A percentile compares a stretch with the other conserved stretches of the same genome.
Evolutionary conservation across 306 rosid genomes (phyloP).

Genomic region (Alnus glutinosa): DNA sequence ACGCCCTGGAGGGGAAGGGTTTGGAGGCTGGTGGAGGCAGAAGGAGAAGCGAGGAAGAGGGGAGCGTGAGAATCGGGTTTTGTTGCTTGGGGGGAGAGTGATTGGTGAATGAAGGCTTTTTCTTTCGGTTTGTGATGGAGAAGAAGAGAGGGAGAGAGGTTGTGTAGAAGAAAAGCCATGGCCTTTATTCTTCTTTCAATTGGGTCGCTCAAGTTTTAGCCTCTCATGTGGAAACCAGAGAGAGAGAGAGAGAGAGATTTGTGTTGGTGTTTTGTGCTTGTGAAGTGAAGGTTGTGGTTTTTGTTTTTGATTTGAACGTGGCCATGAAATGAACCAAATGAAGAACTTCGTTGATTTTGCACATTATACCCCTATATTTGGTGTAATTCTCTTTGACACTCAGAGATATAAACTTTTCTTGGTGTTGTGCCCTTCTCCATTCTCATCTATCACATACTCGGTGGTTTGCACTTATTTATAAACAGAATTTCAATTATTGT

Average conservation of each 20-base stretch:
- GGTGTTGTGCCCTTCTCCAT: background rate
- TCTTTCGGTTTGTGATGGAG: conserved; percentile 60
- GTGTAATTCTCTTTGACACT: background rate
- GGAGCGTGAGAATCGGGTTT: conserved; percentile 40
- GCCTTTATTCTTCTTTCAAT: conserved; percentile 27
- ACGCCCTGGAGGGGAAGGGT: conserved; percentile 44
- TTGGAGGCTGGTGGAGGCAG: conserved; percentile 39
- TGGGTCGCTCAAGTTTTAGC: conserved; percentile 12
- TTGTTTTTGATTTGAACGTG: conserved; percentile 51
- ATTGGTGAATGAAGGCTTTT: conserved; percentile 46
- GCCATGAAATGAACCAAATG: conserved; percentile 43
- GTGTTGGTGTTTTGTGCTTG: conserved; percentile 20
- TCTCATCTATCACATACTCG: too few relatives aligned
- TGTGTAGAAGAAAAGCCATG: conserved; percentile 84
- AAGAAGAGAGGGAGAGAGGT: conserved; percentile 55
- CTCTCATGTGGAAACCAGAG: conserved; percentile 33
- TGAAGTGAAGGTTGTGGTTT: conserved; percentile 41
- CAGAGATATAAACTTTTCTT: background rate
- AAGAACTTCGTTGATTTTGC: conserved; percentile 25
- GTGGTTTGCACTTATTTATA: too few relatives aligned
- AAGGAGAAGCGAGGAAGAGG: conserved; percentile 31
- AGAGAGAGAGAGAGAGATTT: conserved; percentile 25
- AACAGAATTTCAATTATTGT: too few relatives aligned
- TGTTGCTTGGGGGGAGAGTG: conserved; percentile 36
- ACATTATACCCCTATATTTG: conserved; percentile 10